These are phyloP conservation scores for Ustilago sp. DNA, from an alignment of 1,284 basidiomycete species.

Conservation along the genomic window DNA sequence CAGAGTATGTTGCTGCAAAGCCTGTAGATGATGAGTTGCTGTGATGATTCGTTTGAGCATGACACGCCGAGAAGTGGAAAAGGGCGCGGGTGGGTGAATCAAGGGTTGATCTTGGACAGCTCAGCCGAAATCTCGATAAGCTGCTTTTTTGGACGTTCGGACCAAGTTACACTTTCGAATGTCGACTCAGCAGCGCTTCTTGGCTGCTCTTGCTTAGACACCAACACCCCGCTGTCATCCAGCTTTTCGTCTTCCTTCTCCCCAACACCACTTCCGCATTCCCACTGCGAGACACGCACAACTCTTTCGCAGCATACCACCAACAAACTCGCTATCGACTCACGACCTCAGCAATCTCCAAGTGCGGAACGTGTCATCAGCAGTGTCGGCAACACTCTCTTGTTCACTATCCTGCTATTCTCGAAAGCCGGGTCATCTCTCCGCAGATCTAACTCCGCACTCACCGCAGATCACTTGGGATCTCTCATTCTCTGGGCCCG, in stretches of 20 bases:
- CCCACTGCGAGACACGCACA: neutral
- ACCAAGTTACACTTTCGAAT: constrained; percentile 8
- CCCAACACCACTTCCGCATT: neutral
- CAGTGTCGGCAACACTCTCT: neutral
- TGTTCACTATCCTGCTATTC: neutral
- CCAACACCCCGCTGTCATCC: neutral
- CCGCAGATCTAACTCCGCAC: neutral
- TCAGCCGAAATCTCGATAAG: constrained; percentile 5
- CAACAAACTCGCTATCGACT: neutral
- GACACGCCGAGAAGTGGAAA: neutral
- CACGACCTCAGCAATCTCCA: neutral
- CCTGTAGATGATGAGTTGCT: neutral
- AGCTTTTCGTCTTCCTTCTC: neutral
- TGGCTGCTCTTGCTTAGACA: neutral
- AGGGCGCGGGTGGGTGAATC: neutral
- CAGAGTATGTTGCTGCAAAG: neutral
- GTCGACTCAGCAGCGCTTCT: constrained; percentile 10
- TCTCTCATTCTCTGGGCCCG: neutral
- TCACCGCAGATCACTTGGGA: neutral
- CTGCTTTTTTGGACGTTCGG: neutral
- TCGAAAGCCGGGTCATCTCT: neutral
- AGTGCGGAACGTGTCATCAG: neutral
- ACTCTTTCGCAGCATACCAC: neutral
- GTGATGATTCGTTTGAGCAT: neutral
- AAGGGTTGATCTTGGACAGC: constrained; percentile 1